These are phyloP conservation scores for Ophiostoma sp. DNA, from an alignment of 2,329 filamentous ascomycete species.

Conservation along the genomic window DNA sequence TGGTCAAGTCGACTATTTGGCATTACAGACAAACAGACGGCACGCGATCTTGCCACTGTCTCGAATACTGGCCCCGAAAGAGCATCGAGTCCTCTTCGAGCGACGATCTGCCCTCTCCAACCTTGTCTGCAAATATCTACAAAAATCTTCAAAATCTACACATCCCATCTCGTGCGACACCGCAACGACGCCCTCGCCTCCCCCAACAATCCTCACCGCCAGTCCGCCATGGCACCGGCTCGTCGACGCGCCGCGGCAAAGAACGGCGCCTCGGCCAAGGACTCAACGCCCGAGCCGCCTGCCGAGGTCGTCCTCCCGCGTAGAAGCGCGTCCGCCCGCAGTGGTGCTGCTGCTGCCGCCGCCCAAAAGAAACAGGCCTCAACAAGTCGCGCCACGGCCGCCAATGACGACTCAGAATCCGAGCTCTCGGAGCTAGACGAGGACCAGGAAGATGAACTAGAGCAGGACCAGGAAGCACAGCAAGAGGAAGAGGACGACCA, in stretches of 20 bases:
- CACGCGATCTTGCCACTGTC: not conserved
- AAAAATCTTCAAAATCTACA: not conserved
- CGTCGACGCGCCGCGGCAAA: conserved; percentile 27
- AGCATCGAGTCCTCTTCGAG: not conserved
- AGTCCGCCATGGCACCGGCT: conserved; percentile 24
- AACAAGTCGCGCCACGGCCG: conserved; percentile 13
- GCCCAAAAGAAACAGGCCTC: conserved; percentile 18
- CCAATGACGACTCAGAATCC: conserved; percentile 17
- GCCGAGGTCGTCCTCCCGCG: conserved; percentile 22
- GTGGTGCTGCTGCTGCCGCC: conserved; percentile 16
- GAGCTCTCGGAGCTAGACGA: conserved; percentile 25
- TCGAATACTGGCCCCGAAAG: not conserved
- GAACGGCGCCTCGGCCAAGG: conserved; percentile 23
- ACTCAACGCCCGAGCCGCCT: conserved; percentile 10
- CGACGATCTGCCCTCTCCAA: not conserved
- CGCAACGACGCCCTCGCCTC: not conserved
- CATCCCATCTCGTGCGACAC: not conserved
- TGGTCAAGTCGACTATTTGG: not conserved
- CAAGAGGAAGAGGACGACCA: conserved; percentile 16
- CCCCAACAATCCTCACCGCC: not conserved
- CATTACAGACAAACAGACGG: not conserved
- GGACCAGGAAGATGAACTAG: conserved; percentile 14
- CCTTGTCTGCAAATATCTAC: not conserved
- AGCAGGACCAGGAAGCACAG: conserved; percentile 13
- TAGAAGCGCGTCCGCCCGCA: conserved; percentile 12